These are phyloP conservation scores for Discostella stelligeroides DNA, from an alignment of 108 stramenopile genomes.

Conservation along the genomic window DNA sequence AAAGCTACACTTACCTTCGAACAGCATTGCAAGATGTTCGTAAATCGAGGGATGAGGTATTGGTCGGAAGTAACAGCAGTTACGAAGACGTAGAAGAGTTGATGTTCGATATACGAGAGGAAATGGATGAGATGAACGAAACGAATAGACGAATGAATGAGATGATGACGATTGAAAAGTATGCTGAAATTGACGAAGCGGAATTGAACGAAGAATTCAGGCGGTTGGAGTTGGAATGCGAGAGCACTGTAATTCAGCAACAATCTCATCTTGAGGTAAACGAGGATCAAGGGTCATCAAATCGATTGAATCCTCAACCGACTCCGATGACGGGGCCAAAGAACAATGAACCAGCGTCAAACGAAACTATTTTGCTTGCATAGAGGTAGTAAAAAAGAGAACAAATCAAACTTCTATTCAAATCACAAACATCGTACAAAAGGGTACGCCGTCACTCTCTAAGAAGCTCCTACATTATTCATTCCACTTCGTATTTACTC, in stretches of 20 bases:
- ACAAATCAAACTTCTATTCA: too few relatives aligned
- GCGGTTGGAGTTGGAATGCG: slow-evolving; percentile 36
- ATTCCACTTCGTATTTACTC: too few relatives aligned
- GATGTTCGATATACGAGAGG: slow-evolving; percentile 38
- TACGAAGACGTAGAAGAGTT: slow-evolving; percentile 23
- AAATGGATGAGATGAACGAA: slow-evolving; percentile 29
- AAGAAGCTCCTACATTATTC: too few relatives aligned
- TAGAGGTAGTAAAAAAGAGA: too few relatives aligned
- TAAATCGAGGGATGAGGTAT: not conserved
- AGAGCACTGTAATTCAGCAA: not conserved
- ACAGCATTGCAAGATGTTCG: slow-evolving; percentile 32
- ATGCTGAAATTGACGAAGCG: slow-evolving; percentile 21
- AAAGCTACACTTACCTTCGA: slow-evolving; percentile 24
- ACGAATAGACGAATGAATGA: not conserved
- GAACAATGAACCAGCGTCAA: too few relatives aligned
- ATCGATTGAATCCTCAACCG: not conserved
- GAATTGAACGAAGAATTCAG: slow-evolving; percentile 44
- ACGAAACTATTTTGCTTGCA: too few relatives aligned
- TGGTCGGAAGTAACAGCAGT: not conserved
- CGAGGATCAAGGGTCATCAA: too few relatives aligned
- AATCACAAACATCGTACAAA: too few relatives aligned
- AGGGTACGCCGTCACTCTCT: too few relatives aligned
- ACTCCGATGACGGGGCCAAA: too few relatives aligned
- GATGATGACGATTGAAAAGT: not conserved
- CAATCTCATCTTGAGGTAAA: not conserved